These are phyloP conservation scores for Scenedesmus sp. DNA, from an alignment of 163 green algal species.

Conservation along the genomic window DNA sequence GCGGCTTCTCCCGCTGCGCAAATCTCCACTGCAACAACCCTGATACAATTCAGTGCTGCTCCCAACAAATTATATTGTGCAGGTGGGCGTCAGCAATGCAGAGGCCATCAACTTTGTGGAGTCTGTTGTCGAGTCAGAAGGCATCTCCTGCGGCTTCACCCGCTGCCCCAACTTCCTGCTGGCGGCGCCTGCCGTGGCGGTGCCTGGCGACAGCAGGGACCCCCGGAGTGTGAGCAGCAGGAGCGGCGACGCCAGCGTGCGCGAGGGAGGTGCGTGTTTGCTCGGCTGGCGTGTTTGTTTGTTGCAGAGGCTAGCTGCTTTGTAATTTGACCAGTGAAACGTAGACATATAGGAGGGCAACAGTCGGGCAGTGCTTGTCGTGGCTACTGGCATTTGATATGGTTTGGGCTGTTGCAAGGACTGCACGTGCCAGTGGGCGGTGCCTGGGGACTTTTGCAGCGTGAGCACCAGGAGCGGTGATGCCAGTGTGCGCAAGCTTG, in stretches of 20 bases:
- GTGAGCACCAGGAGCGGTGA: too few species aligned
- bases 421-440: too few species aligned
- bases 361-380: too few species aligned
- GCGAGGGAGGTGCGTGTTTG: not conserved
- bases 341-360: too few species aligned
- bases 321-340: not conserved
- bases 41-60: too few species aligned
- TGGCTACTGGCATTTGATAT: too few species aligned
- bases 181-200: not conserved
- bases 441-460: too few species aligned
- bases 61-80: too few species aligned
- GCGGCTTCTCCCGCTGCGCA: conserved; percentile 48
- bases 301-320: not conserved
- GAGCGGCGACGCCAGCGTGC: not conserved
- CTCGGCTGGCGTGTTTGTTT: not conserved
- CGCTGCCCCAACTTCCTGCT: conserved; percentile 22
- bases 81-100: conserved; percentile 54
- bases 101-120: conserved; percentile 62
- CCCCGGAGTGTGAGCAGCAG: conserved; percentile 25
- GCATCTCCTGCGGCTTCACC: conserved; percentile 63
- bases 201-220: conserved; percentile 36
- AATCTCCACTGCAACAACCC: too few species aligned
- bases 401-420: too few species aligned
- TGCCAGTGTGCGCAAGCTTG: too few species aligned
- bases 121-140: conserved; percentile 49